Evolutionary conservation across 2,329 filamentous ascomycete genomes (phyloP), one percentile per base, ranked within the genome.

Genomic region (Fusarium concolor): DNA sequence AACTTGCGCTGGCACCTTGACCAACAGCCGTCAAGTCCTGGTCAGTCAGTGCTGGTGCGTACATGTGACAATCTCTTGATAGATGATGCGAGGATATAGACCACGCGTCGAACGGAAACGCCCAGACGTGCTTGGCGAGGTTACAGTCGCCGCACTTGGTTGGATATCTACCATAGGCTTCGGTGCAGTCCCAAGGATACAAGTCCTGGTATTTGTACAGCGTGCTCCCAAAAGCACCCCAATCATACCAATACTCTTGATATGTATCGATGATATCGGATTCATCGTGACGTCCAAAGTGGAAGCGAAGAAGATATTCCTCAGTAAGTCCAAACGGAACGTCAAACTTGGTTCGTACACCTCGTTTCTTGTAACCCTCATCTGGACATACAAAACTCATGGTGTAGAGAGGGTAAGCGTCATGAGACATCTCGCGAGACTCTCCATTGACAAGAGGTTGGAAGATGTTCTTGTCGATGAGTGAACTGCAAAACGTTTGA

Each of bases 131-230:
- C 62, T 83, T 83, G 5, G 81, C 62, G 6, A 84, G 68, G 57
- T 79, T 82, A 66, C 81, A 84, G 4, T 67, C 56, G 15, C 78
- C 77, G 58, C 81, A 83, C 12, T 64, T 73, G 6, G 73, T 73
- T 1, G 78, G 78, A 44, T 80, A 79, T 24, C 76, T 63, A 8
- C 71, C 72, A 52, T 79, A 82, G 1, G 81, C 82, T 61, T 83
- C 80, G 6, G 81, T 83, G 67, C 82, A 84, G 57, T 84, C 82
- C 81, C 81, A 84, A 1, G 80, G 82, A 45, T 83, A 84, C 17
- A 82, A 43, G 50, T 79, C 76, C 52, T 82, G 80, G 45, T 81
- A 78, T 12, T 59, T 70, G 65, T 83, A 83, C 1, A 82, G 60
- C 1, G 75, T 76, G 5, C 71, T 73, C 2, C 73, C 77, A 55